Base-by-base conservation (phyloP, 192 early-diverging fungal genomes). In the Borealophlyctis nickersoniae region DNA sequence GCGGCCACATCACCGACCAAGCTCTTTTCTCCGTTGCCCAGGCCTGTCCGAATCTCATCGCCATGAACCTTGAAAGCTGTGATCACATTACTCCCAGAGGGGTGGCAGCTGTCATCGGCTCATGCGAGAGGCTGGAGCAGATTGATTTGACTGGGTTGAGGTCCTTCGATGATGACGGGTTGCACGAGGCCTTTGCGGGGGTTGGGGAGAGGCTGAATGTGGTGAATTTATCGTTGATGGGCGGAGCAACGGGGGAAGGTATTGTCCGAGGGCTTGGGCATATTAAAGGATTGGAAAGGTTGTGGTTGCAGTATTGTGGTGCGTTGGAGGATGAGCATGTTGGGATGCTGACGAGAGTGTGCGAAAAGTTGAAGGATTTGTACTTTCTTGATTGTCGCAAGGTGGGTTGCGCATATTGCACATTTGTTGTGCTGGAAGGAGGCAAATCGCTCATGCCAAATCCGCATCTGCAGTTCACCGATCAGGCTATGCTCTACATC, bases 241-340 rank as follows among this genome's bases (percentile, higher is more conserved):
- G 9, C 23, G 22, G n/a, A 32, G 63, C 56, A n/a, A 65, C 63
- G 29, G 33, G 53, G 11, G 30, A 7, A 23, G 63, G 63, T n/a
- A 22, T 34, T 65, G 33, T 13, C 58, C 3, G 9, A 29, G 13
- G 45, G 36, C 27, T 29, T 66, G 54, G 23, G 14, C 23, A 50
- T 16, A 22, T 28, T 66, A 11, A 35, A 54, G 3, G 58, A 50
- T 19, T 66, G 45, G 56, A 66, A 31, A 31, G 56, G 29, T 29
- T 66, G 4, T 66, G 56, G 56, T 14, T 66, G 3, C 65, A 66
- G 56, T 39, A 66, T 48, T 66, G 65, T 49, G 29, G n/a, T 16
- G 58, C 58, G 65, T 29, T 66, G 14, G 36, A 26, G 4, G 65
- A 66, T 33, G 56, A 58, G 5, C 31, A 4, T 13, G 39, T 45